Evolutionary conservation across 768 basidiomycete species (phyloP), one percentile per base, ranked within the genome.

Genomic region (Macrolepiota albuminosa): DNA sequence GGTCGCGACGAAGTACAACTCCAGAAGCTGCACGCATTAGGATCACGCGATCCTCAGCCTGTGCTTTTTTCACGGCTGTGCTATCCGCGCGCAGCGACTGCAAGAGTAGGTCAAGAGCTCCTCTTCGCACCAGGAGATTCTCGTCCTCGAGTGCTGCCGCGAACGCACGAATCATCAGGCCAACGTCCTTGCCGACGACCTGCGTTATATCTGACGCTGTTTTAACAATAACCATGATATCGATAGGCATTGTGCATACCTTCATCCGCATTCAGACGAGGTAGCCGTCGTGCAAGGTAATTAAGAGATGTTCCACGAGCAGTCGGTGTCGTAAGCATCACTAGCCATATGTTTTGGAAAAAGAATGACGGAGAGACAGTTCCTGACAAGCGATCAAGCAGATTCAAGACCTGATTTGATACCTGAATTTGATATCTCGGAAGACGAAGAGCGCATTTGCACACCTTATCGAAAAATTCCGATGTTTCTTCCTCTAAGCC

Each of bases 401-500:
- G 72, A 52, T 77, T 76, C 36, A 98, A 71, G 37, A 96, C 93
- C 91, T 93, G 64, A 5, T 14, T 42, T 46, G 13, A 62, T 40
- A 54, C 21, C n/a, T 29, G 49, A 40, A 34, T 43, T 48, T 10
- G 55, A 56, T 49, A 34, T 64, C 45, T 31, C 57, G 43, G 50
- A 50, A 51, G 57, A 11, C 11, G 16, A 46, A 43, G 18, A 54
- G 42, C 26, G 65, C 21, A 57, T 9, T 66, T 29, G 16, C 66
- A 45, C 58, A 87, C 90, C 77, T 91, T 91, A 55, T 98, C 97
- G 67, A 98, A 98, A 74, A 91, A 97, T 73, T 98, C 97, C 1
- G 95, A 92, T 0, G 94, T 95, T 72, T 98, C 96, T 71, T 99
- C 97, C 71, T 99, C 97, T 54, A 98, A 77, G 2, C 97, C 97